Evolutionary conservation across 2,329 filamentous ascomycete species (phyloP), one percentile per base, ranked within the genome.

Genomic region (Sarocladiaceae sp.): DNA sequence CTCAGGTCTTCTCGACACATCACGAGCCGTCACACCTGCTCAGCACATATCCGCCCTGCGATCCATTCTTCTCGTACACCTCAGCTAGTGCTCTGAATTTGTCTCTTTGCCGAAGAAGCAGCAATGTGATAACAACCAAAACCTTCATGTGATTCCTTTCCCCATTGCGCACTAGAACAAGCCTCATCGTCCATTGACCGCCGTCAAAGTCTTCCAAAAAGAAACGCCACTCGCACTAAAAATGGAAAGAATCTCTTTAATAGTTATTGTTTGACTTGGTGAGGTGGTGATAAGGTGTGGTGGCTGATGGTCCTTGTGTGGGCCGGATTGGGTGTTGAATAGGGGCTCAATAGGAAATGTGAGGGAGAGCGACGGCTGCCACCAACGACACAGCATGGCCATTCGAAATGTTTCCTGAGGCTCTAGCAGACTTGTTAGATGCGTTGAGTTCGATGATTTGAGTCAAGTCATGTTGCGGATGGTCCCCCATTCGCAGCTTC

Each of bases 321-420:
- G 23, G 17, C 40, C 40, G 40, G 12, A 31, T 48, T 22, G 3
- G 44, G 44, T 26, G 25, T 48, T 48, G 44, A 48, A 48, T 48
- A 48, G 28, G 26, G 44, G 15, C 17, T 46, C 44, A 48, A 48
- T 48, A 48, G 33, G 28, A 48, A 13, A 6, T 11, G 22, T 20
- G 10, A 31, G 28, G 5, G 10, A 29, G 22, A 17, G 4, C 10
- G 10, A 4, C 18, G 15, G 10, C 15, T 28, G 44, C 25, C 26
- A 48, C 44, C 44, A 48, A 31, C 26, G 18, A 4, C 10, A 33
- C 10, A 15, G 29, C 8, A 33, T 15, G 29, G 8, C 29, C 8
- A 33, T 10, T 33, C 29, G 8, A 15, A 8, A 33, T 8, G 29
- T 33, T 8, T 10, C 8, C 15, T 33, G 29, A 33, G 29, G 15